phyloP scores from a whole-genome alignment of 805 yeast species.

The Henningerozyma blattae region DNA sequence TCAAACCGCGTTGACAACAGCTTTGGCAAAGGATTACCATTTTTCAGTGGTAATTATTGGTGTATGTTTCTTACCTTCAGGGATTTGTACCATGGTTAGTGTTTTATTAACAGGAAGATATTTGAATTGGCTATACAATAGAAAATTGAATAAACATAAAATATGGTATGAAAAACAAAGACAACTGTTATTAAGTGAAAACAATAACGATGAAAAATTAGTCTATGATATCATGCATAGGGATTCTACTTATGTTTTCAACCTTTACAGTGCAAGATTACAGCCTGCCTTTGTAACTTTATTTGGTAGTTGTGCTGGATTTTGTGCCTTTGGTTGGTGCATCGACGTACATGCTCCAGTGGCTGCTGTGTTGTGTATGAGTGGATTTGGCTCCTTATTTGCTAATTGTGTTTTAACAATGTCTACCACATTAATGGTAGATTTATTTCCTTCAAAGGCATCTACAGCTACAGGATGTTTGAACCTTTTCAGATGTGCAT shows the following conservation, averaged over 20 bases:
- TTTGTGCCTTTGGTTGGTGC: constrained; percentile 64
- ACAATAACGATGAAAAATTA: constrained; percentile 10
- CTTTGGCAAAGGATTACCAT: constrained; percentile 37
- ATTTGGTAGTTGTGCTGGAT: constrained; percentile 26
- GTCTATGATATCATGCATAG: constrained; percentile 11
- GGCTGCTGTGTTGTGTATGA: constrained; percentile 44
- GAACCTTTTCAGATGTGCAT: constrained; percentile 58
- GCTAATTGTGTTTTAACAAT: constrained; percentile 46
- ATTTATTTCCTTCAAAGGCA: constrained; percentile 54
- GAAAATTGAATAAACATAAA: constrained; percentile 11
- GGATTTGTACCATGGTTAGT: constrained; percentile 52
- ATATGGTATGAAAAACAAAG: constrained; percentile 12
- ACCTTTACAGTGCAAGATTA: constrained; percentile 44
- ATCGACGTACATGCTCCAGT: constrained; percentile 35
- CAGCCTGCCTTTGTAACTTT: constrained; percentile 35
- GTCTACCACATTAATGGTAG: constrained; percentile 61
- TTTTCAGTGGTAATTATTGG: constrained; percentile 51
- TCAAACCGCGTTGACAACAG: constrained; percentile 52
- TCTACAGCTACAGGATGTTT: constrained; percentile 67
- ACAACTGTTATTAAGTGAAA: constrained; percentile 8
- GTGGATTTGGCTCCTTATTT: constrained; percentile 47
- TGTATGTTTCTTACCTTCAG: constrained; percentile 61
- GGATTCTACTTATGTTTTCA: constrained; percentile 30
- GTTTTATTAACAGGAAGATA: constrained; percentile 46
- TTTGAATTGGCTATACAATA: constrained; percentile 34